Conservation (phyloP, 1,139 yeast species). For the Candida albicans region DNA sequence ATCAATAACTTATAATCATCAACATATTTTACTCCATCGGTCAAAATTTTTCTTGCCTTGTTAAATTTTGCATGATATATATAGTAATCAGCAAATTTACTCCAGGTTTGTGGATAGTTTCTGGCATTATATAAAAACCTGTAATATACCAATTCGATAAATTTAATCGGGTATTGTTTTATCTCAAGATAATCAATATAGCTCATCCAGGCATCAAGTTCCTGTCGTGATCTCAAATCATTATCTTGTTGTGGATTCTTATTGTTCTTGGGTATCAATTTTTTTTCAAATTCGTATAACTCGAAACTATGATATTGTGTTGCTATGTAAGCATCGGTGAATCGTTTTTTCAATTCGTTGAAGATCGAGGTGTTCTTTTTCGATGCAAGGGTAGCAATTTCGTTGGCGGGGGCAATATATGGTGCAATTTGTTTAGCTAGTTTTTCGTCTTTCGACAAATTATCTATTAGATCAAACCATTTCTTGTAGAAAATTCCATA, state of each 20-base stretch:
- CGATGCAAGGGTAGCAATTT: constrained; percentile 14
- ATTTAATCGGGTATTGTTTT: constrained; percentile 26
- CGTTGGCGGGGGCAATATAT: constrained; percentile 22
- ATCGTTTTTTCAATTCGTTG: constrained; percentile 43
- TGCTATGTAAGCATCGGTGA: constrained; percentile 54
- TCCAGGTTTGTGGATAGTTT: constrained; percentile 58
- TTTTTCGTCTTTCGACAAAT: constrained; percentile 26
- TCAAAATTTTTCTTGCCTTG: constrained; percentile 37
- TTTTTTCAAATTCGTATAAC: constrained; percentile 62
- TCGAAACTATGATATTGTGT: constrained; percentile 63
- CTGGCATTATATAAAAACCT: constrained; percentile 57
- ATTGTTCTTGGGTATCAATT: constrained; percentile 45
- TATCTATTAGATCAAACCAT: constrained; percentile 43
- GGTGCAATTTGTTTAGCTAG: constrained; percentile 18
- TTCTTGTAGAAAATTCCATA: constrained; percentile 55
- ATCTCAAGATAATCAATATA: constrained; percentile 60
- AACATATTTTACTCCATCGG: constrained; percentile 30
- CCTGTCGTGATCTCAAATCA: constrained; percentile 45
- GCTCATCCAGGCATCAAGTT: constrained; percentile 56
- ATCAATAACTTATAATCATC: constrained; percentile 27
- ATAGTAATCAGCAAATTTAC: constrained; percentile 54
- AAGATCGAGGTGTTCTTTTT: constrained; percentile 17
- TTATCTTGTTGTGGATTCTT: constrained; percentile 21
- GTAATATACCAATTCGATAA: constrained; percentile 50
- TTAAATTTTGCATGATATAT: constrained; percentile 28